Evolutionary conservation across 805 yeast genomes (phyloP).

Genomic region (Pichia eremophila): DNA sequence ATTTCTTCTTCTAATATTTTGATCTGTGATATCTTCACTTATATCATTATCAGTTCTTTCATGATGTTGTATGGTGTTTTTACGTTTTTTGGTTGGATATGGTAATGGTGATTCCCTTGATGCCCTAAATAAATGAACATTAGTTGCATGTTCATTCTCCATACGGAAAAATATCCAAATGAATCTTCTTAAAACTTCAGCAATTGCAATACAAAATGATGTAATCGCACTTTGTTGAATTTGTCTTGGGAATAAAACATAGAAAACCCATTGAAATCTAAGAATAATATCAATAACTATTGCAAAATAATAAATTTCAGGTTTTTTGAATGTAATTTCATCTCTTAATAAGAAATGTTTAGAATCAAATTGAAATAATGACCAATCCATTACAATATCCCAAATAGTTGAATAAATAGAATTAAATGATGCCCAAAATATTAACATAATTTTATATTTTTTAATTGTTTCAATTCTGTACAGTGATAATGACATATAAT

Average conservation of each 20-base stretch:
- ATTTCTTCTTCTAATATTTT: conserved; percentile 63
- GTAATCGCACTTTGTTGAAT: conserved; percentile 84
- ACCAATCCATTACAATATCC: conserved; percentile 97
- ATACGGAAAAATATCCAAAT: conserved; percentile 88
- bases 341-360: conserved; percentile 55
- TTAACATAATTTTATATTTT: conserved; percentile 47
- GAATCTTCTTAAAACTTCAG: conserved; percentile 75
- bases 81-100: conserved; percentile 33
- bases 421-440: conserved; percentile 66
- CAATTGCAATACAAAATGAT: conserved; percentile 72
- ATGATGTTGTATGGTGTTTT: background rate
- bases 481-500: conserved; percentile 64
- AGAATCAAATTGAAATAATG: conserved; percentile 61
- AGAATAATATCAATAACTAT: conserved; percentile 64
- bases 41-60: conserved; percentile 50
- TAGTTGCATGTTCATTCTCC: conserved; percentile 93
- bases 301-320: conserved; percentile 62
- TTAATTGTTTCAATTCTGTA: conserved; percentile 54
- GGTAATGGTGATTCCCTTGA: conserved; percentile 84
- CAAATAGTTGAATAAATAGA: conserved; percentile 62
- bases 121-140: conserved; percentile 77
- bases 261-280: conserved; percentile 88
- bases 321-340: conserved; percentile 53
- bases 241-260: conserved; percentile 65
- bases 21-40: conserved; percentile 92